A percentile compares a stretch with the other conserved stretches of the same genome.
Evolutionary conservation across 2,329 filamentous ascomycete genomes (phyloP).

Genomic region (Colletotrichum tanaceti): DNA sequence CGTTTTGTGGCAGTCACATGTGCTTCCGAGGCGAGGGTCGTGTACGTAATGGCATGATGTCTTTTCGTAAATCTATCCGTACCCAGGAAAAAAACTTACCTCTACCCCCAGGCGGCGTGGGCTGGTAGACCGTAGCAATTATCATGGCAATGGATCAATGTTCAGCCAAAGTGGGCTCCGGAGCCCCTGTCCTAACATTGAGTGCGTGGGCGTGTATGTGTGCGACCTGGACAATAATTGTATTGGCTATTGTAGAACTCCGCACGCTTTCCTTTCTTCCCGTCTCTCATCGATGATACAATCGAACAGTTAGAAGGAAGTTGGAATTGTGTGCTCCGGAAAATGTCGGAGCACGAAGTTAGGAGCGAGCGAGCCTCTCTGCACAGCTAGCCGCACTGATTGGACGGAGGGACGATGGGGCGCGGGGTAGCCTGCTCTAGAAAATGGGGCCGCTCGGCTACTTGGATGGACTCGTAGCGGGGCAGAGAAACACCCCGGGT

Average conservation of each 20-base stretch:
- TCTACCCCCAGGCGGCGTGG: too few relatives aligned
- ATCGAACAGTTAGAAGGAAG: not conserved
- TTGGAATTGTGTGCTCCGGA: slow-evolving; percentile 28
- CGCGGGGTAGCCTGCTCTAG: slow-evolving; percentile 35
- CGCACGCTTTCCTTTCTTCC: slow-evolving; percentile 1
- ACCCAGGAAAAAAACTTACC: not conserved
- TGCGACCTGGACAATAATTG: not conserved
- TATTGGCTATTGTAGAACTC: not conserved
- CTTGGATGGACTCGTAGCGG: slow-evolving; percentile 20
- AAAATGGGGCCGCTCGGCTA: slow-evolving; percentile 12
- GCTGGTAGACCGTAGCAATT: slow-evolving; percentile 2
- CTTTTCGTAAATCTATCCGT: not conserved
- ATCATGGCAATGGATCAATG: slow-evolving; percentile 18
- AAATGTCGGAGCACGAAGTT: slow-evolving; percentile 37
- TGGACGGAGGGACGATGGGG: slow-evolving; percentile 10
- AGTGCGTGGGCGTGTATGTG: not conserved
- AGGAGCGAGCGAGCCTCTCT: slow-evolving; percentile 24
- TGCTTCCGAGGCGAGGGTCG: not conserved
- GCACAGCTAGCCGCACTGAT: slow-evolving; percentile 21
- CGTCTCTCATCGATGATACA: slow-evolving; percentile 8
- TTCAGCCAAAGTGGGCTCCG: slow-evolving; percentile 14
- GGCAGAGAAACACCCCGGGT: not conserved
- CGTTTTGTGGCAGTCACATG: slow-evolving; percentile 27
- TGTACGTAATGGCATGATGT: slow-evolving; percentile 30
- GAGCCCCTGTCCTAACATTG: not conserved